Percentiles rank a stretch among this genome's conserved stretches.
phyloP scores from a whole-genome alignment of 345 rosid species.

The Iberis pinnata region DNA sequence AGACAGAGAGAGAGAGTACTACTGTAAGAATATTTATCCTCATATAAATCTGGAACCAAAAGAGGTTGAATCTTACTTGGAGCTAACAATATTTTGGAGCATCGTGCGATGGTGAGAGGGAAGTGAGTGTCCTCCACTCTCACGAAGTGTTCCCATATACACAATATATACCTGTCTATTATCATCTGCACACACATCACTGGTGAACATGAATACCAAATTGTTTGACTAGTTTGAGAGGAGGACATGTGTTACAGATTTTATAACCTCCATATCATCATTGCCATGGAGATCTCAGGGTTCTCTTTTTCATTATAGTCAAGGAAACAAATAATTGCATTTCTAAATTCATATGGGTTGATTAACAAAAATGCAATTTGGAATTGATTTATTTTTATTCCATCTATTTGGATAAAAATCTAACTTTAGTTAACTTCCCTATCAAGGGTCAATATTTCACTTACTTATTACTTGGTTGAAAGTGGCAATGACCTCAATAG shows the following conservation, averaged over 20 bases:
- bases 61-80: background rate
- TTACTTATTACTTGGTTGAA: conserved; percentile 2
- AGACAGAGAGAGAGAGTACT: background rate
- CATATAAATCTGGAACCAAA: background rate
- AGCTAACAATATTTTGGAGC: conserved; percentile 9
- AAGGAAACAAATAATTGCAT: background rate
- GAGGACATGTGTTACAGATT: background rate
- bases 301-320: background rate
- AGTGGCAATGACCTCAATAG: background rate
- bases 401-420: background rate
- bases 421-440: background rate
- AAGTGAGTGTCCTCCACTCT: conserved; percentile 4
- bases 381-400: background rate
- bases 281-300: too few species aligned
- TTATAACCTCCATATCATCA: too few species aligned
- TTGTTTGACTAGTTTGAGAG: too few species aligned
- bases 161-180: conserved; percentile 20
- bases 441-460: background rate
- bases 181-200: conserved; percentile 16
- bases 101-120: conserved; percentile 18
- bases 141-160: conserved; percentile 23
- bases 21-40: background rate
- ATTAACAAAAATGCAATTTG: background rate
- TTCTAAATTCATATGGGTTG: background rate
- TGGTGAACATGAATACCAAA: background rate